Evolutionary conservation across 2,329 filamentous ascomycete genomes (phyloP).

Genomic region (Onygenales sp.): DNA sequence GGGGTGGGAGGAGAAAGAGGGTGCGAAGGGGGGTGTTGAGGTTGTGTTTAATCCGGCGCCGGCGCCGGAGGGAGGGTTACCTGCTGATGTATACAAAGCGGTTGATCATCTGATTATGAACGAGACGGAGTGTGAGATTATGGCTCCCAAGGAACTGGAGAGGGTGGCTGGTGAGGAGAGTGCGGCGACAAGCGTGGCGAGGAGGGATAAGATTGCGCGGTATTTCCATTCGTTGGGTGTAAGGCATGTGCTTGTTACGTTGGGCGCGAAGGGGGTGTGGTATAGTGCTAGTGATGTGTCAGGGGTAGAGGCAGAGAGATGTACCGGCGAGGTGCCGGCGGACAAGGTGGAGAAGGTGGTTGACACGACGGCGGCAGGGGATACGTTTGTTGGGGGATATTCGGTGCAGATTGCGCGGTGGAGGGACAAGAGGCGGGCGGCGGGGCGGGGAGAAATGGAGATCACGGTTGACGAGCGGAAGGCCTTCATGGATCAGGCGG

Average conservation of each 20-base stretch:
- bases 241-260: constrained; percentile 68
- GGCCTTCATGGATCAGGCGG: constrained; percentile 36
- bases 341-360: constrained; percentile 64
- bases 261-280: constrained; percentile 70
- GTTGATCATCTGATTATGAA: constrained; percentile 80
- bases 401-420: constrained; percentile 59
- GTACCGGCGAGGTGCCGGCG: constrained; percentile 44
- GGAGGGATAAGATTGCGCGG: constrained; percentile 45
- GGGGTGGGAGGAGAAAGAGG: constrained; percentile 22
- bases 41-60: constrained; percentile 84
- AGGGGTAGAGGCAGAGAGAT: constrained; percentile 21
- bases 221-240: constrained; percentile 63
- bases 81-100: constrained; percentile 53
- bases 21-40: constrained; percentile 38
- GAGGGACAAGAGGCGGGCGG: constrained; percentile 30
- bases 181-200: constrained; percentile 32
- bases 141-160: constrained; percentile 44
- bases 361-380: constrained; percentile 88
- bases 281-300: constrained; percentile 47
- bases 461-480: constrained; percentile 24
- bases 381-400: constrained; percentile 88
- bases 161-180: constrained; percentile 15
- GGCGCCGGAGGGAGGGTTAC: constrained; percentile 63
- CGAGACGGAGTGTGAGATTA: constrained; percentile 74
- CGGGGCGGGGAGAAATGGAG: constrained; percentile 43